Percentiles rank a stretch among this genome's conserved stretches.
Evolutionary conservation across 768 basidiomycete species (phyloP).

Genomic region (Hypholoma sublateritium): DNA sequence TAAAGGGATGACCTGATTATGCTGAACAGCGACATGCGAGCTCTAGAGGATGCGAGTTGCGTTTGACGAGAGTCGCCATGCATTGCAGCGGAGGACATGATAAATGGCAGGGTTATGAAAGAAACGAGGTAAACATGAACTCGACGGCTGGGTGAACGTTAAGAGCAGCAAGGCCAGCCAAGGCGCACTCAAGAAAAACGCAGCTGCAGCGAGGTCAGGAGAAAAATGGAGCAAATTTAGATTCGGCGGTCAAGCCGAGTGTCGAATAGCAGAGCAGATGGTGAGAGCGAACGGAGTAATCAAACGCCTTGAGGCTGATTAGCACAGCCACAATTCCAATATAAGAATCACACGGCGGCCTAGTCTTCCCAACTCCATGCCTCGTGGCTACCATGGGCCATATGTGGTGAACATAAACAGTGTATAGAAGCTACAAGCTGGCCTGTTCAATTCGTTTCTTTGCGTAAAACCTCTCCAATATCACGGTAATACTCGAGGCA

Average conservation of each 20-base stretch:
- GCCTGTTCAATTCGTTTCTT: slow-evolving; percentile 35
- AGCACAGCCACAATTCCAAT: not conserved
- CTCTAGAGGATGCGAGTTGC: slow-evolving; percentile 29
- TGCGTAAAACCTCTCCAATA: slow-evolving; percentile 50
- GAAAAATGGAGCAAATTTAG: slow-evolving; percentile 21
- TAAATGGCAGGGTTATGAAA: slow-evolving; percentile 36
- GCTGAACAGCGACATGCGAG: slow-evolving; percentile 73
- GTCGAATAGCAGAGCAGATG: not conserved
- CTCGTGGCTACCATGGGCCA: slow-evolving; percentile 10
- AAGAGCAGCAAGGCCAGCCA: slow-evolving; percentile 17
- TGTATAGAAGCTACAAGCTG: slow-evolving; percentile 4
- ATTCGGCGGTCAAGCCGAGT: slow-evolving; percentile 6
- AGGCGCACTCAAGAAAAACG: slow-evolving; percentile 16
- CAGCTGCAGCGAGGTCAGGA: slow-evolving; percentile 21
- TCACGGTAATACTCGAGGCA: slow-evolving; percentile 62
- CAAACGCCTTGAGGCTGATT: slow-evolving; percentile 29
- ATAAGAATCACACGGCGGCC: slow-evolving; percentile 13
- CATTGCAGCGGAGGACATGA: slow-evolving; percentile 38
- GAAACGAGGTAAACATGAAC: slow-evolving; percentile 46
- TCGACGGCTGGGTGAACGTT: slow-evolving; percentile 16
- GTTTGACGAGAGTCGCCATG: slow-evolving; percentile 25
- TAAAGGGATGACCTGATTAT: slow-evolving; percentile 67
- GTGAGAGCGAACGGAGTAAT: slow-evolving; percentile 18
- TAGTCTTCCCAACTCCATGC: slow-evolving; percentile 9
- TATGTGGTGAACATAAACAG: slow-evolving; percentile 3